Conservation (phyloP, 495 filamentous ascomycete genomes). For the Neurospora pannonica region DNA sequence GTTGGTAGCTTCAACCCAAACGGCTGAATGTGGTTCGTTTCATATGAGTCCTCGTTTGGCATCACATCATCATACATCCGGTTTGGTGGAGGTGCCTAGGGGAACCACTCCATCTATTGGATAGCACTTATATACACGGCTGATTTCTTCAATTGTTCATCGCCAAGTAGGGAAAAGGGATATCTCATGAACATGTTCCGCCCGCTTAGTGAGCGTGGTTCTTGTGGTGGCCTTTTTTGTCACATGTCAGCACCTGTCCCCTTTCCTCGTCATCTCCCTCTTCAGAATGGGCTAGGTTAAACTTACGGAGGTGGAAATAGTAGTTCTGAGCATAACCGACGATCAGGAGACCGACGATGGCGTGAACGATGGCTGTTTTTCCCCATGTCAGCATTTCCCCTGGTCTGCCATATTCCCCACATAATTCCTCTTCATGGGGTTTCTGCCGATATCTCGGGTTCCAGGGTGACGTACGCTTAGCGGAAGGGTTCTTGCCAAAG, state of each 20-base stretch:
- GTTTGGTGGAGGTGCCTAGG: conserved; percentile 2
- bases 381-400: conserved; percentile 14
- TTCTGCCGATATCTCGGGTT: background rate
- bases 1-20: background rate
- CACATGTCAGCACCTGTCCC: background rate
- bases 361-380: conserved; percentile 69
- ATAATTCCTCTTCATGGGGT: no score
- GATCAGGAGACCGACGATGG: conserved; percentile 62
- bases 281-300: no score
- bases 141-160: conserved; percentile 2
- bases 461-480: conserved; percentile 62
- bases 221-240: conserved; percentile 82
- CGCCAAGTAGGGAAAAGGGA: conserved; percentile 10
- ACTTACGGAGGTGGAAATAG: conserved; percentile 98
- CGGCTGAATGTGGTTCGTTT: background rate
- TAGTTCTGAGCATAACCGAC: conserved; percentile 93
- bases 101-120: conserved; percentile 21
- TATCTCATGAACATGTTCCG: conserved; percentile 5
- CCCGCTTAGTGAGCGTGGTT: conserved; percentile 85
- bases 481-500: conserved; percentile 85
- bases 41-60: background rate
- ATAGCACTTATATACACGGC: conserved; percentile 38
- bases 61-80: background rate
- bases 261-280: background rate
- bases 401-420: background rate